Evolutionary conservation across 768 basidiomycete species (phyloP), one percentile per base, ranked within the genome.

Genomic region (Auricularia sp.): DNA sequence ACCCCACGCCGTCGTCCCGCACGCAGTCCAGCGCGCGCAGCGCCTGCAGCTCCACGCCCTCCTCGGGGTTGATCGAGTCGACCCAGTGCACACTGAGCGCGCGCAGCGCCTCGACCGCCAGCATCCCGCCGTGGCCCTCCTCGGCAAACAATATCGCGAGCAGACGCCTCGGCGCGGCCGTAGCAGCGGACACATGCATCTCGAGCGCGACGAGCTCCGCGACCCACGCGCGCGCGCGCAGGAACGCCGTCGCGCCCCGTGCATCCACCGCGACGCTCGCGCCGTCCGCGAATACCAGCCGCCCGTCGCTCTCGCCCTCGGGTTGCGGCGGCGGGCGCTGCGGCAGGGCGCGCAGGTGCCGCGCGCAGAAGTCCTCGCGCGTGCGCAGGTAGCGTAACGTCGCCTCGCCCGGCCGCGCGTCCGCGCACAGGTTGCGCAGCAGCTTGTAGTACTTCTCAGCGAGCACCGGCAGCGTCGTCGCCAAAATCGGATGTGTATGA

Each of bases 61-160:
- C 74, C 1, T 59, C 87, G 83, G 12, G 78, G 73, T 53, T 91
- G 75, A 64, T 59, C 7, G 82, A 83, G 71, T 98, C 95, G 4
- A 82, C 82, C 94, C 94, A 98, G 63, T 90, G 87, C 67, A 98
- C 88, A 72, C 87, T 85, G 69, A 98, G 77, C 0, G 91, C 91
- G 71, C 91, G 88, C 58, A 98, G 78, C 62, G 93, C 84, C 73
- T 96, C 93, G 69, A 96, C 87, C 63, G 90, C 80, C 67, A 23
- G 18, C 14, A 16, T 88, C 88, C 36, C 68, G 7, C 76, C 79
- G 51, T 85, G 83, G 14, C 80, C 85, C 35, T 63, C 61, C 43
- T 66, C 70, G 3, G 87, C 88, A 68, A 94, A 96, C 1, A 97
- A 77, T 14, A 91, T 85, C n/a, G 87, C 84, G 35, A 97, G 76